Conservation (phyloP, 768 basidiomycete genomes). For the Dacryopinax primogenitus region DNA sequence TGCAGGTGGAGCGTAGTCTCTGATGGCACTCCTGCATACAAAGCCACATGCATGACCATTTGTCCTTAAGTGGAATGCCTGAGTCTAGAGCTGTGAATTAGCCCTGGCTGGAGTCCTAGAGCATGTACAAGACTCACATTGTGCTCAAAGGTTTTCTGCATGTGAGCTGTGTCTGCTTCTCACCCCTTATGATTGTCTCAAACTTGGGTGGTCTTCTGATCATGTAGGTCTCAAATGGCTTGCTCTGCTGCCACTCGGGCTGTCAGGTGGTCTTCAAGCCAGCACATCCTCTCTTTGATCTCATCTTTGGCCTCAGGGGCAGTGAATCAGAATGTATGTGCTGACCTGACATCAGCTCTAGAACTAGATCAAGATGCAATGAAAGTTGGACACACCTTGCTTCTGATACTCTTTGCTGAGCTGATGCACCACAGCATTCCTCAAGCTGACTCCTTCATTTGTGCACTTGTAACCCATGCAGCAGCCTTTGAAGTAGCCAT, state of each 20-base stretch:
- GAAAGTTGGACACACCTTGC: neutral
- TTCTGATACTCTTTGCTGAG: neutral
- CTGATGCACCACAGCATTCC: neutral
- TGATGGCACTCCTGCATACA: neutral
- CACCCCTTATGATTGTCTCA: neutral
- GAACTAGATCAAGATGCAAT: neutral
- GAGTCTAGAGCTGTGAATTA: neutral
- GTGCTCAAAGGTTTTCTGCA: neutral
- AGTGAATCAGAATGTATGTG: neutral
- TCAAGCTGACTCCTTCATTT: neutral
- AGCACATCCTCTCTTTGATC: neutral
- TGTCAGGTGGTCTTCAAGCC: neutral
- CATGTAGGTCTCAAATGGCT: neutral
- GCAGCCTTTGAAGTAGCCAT: neutral
- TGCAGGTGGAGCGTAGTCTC: neutral
- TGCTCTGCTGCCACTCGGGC: neutral
- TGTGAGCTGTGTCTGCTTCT: neutral
- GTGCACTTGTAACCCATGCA: neutral
- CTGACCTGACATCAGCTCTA: neutral
- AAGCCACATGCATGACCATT: neutral
- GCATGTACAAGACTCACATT: neutral
- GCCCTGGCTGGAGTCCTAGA: neutral
- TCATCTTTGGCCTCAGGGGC: neutral
- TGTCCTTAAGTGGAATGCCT: neutral
- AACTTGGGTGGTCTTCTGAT: neutral